A percentile compares a stretch with the other conserved stretches of the same genome.
Evolutionary conservation across 2,329 filamentous ascomycete species (phyloP).

Genomic region (Aspergillus costaricaensis): DNA sequence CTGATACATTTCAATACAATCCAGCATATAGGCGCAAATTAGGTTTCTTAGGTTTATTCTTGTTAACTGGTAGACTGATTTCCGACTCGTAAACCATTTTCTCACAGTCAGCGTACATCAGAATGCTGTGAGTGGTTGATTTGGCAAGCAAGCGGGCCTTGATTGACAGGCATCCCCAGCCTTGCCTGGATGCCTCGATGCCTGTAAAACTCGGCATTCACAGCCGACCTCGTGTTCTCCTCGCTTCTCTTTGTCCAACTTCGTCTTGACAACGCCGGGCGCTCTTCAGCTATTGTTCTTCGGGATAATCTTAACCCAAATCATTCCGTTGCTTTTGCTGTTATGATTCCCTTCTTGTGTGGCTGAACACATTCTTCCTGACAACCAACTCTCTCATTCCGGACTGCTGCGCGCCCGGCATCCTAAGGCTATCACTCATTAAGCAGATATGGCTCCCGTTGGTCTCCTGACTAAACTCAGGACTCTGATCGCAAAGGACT

Average conservation of each 20-base stretch:
- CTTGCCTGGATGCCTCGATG: slow-evolving; percentile 6
- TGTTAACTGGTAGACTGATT: too few relatives aligned
- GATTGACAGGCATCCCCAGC: background rate
- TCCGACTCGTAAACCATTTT: background rate
- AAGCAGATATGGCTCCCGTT: slow-evolving; percentile 35
- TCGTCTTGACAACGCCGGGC: background rate
- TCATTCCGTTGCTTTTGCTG: background rate
- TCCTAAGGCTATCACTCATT: background rate
- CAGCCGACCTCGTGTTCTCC: slow-evolving; percentile 9
- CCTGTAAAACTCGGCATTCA: slow-evolving; percentile 11
- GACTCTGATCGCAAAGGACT: slow-evolving; percentile 35
- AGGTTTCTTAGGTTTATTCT: background rate
- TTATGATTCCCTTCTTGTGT: background rate
- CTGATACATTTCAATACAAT: background rate
- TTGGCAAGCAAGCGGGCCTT: background rate
- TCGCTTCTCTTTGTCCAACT: slow-evolving; percentile 8
- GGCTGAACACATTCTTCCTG: background rate
- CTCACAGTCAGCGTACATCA: background rate
- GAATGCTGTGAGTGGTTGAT: background rate
- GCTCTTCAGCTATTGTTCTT: background rate
- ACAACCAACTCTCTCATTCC: background rate
- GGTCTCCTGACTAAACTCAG: slow-evolving; percentile 35
- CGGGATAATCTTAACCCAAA: background rate
- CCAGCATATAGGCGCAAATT: background rate
- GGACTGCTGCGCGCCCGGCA: background rate